Evolutionary conservation across 2,329 filamentous ascomycete genomes (phyloP).

Genomic region (Aspergillus sp.): DNA sequence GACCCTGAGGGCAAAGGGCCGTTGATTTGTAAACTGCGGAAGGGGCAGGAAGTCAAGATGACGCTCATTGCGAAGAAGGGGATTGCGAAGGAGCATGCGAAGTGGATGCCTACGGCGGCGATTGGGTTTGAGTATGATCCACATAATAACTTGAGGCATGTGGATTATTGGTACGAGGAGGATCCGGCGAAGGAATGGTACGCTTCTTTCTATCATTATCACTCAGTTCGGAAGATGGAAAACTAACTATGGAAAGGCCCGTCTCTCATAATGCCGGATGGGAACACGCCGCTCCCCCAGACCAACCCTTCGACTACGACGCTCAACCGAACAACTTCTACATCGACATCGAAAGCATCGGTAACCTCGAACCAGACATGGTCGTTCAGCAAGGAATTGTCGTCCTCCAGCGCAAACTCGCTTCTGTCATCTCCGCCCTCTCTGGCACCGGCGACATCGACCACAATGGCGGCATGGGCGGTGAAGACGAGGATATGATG

Average conservation of each 20-base stretch:
- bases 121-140: conserved; percentile 98
- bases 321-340: conserved; percentile 82
- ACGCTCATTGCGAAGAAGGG: conserved; percentile 95
- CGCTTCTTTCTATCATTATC: no score
- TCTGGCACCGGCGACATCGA: conserved; percentile 48
- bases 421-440: conserved; percentile 63
- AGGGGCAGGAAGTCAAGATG: conserved; percentile 82
- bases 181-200: conserved; percentile 79
- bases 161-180: conserved; percentile 91
- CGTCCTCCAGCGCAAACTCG: conserved; percentile 84
- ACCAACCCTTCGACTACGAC: conserved; percentile 85
- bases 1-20: conserved; percentile 76
- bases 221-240: not conserved
- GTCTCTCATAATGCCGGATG: conserved; percentile 52
- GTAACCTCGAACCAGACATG: conserved; percentile 78
- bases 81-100: conserved; percentile 96
- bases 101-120: conserved; percentile 89
- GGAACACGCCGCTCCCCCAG: conserved; percentile 69
- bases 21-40: conserved; percentile 82
- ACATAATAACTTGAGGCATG: conserved; percentile 87
- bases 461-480: conserved; percentile 42
- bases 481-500: conserved; percentile 39
- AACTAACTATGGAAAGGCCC: conserved; percentile 21
- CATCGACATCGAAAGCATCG: conserved; percentile 84
- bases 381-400: conserved; percentile 86